phyloP scores from a whole-genome alignment of 2,329 filamentous ascomycete species.

The Claviceps spartinae region DNA sequence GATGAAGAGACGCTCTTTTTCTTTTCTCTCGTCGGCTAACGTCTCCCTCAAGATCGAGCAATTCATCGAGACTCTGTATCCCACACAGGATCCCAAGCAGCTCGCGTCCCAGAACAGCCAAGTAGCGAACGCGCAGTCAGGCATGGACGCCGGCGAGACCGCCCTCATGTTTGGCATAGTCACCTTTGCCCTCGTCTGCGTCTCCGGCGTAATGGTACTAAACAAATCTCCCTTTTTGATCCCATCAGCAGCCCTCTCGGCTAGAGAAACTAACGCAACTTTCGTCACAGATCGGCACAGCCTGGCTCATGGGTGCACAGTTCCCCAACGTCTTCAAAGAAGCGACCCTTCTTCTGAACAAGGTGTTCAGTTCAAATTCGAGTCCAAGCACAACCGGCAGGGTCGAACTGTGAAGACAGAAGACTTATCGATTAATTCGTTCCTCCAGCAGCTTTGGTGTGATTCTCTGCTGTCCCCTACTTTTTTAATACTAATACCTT shows the following conservation, averaged over 20 bases:
- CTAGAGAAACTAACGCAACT: neutral
- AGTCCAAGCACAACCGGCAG: slow-evolving; percentile 14
- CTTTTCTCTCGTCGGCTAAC: neutral
- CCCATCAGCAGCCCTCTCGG: neutral
- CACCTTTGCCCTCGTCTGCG: slow-evolving; percentile 51
- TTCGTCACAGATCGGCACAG: slow-evolving; percentile 50
- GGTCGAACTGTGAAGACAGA: slow-evolving; percentile 21
- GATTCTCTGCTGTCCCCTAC: neutral
- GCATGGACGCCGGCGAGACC: slow-evolving; percentile 43
- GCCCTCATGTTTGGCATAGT: slow-evolving; percentile 55
- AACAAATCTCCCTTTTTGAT: neutral
- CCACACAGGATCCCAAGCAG: slow-evolving; percentile 59
- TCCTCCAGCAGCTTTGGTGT: neutral
- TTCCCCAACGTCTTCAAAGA: slow-evolving; percentile 45
- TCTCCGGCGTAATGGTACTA: slow-evolving; percentile 68
- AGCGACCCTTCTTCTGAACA: slow-evolving; percentile 9
- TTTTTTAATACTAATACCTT: neutral
- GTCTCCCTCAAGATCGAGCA: slow-evolving; percentile 57
- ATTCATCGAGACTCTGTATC: slow-evolving; percentile 91
- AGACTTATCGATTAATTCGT: neutral
- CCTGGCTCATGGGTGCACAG: slow-evolving; percentile 68
- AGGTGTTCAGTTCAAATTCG: slow-evolving; percentile 9
- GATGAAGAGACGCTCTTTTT: too few relatives aligned
- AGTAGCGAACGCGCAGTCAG: slow-evolving; percentile 25
- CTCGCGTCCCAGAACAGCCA: slow-evolving; percentile 28